Evolutionary conservation across 148 eudicot genomes (phyloP), one percentile per base, ranked within the genome.

Genomic region (Rhododendron mucronatum): DNA sequence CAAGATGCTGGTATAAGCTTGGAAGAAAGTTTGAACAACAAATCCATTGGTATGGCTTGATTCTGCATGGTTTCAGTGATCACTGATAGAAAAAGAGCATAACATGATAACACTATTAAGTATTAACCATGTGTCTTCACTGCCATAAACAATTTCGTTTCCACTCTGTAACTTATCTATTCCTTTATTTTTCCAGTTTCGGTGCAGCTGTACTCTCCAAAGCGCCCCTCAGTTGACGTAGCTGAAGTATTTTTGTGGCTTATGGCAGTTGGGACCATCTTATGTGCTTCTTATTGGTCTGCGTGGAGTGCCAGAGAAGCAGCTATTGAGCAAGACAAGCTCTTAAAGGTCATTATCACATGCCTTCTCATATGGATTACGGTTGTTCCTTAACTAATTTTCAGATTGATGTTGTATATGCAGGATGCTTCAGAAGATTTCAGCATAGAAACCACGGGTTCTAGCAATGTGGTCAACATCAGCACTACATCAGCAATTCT

Each of bases 231-330:
- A 48, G 98, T 97, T 73, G 99, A 97, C 79, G 93, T 97, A 30
- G 99, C 99, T 35, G 99, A 97, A 90, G 99, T 97, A 50, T 97
- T 95, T 85, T 87, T 97, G 69, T 97, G 99, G 99, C 96, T 97
- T 69, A 95, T 97, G 98, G 98, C 98, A 85, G 98, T 97, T 88
- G 96, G 98, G 75, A 93, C 98, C 18, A 94, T 97, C 47, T 87
- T 97, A 86, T 93, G 96, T 87, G 98, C 99, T 47, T 97, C 98
- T 84, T 97, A 97, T 89, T 97, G 99, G 99, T 97, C 99, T 82
- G 99, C 98, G 39, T 93, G 98, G 98, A 94, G 88, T 86, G 98
- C 98, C 76, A 90, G 92, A 85, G 99, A 93, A 88, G 96, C 98
- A 88, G 95, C 92, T 86, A 92, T 93, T 85, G 98, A 97, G 91